phyloP scores from a whole-genome alignment of 352 stramenopile genomes.

The Saprolegnia parasitica region DNA sequence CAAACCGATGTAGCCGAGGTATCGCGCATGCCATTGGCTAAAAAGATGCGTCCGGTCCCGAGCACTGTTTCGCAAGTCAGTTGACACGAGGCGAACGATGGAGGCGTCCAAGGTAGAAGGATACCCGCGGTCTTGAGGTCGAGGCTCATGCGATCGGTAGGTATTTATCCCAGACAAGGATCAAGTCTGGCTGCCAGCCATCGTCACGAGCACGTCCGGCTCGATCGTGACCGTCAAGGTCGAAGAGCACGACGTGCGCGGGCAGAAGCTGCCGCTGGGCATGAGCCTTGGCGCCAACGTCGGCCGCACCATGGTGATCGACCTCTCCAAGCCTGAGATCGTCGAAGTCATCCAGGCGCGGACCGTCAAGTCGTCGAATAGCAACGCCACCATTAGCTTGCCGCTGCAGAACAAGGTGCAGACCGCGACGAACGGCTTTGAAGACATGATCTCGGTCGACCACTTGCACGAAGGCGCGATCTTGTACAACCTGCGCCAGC shows the following conservation, averaged over 20 bases:
- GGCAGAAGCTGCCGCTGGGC: constrained; percentile 40
- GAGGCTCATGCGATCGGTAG: constrained; percentile 31
- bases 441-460: constrained; percentile 86
- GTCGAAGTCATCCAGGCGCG: constrained; percentile 57
- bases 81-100: constrained; percentile 24
- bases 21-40: not conserved
- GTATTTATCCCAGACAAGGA: constrained; percentile 71
- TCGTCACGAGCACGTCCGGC: constrained; percentile 47
- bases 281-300: constrained; percentile 52
- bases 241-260: constrained; percentile 49
- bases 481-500: constrained; percentile 70
- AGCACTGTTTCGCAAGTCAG: constrained; percentile 18
- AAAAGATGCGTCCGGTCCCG: not conserved
- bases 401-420: constrained; percentile 69
- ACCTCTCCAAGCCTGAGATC: constrained; percentile 50
- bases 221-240: constrained; percentile 56
- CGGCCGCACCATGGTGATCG: constrained; percentile 48
- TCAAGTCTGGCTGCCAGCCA: constrained; percentile 74
- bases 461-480: constrained; percentile 84
- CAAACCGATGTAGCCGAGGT: not conserved
- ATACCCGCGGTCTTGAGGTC: not conserved
- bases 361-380: constrained; percentile 51
- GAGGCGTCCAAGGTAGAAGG: constrained; percentile 25
- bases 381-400: constrained; percentile 33
- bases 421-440: constrained; percentile 49